Conservation (phyloP, 2,329 filamentous ascomycete species). For the Ophiostoma quercus region DNA sequence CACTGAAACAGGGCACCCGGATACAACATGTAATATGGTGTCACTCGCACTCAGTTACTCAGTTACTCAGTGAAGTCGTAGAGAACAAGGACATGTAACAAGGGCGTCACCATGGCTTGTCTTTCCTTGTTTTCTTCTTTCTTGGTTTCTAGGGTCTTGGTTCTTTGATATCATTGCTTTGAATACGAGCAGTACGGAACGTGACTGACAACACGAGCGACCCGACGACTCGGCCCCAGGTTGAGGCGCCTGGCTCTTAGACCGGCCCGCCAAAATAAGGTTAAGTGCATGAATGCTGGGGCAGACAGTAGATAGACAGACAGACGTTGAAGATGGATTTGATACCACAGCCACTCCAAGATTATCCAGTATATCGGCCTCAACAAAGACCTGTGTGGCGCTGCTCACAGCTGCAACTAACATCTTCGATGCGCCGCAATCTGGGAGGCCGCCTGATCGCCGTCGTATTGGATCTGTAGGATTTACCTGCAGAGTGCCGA, state of each 20-base stretch:
- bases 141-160: background rate
- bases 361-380: too few relatives aligned
- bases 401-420: background rate
- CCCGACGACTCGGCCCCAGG: background rate
- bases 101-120: background rate
- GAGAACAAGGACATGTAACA: background rate
- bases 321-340: background rate
- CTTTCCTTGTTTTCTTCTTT: background rate
- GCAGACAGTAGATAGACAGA: too few relatives aligned
- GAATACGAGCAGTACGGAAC: background rate
- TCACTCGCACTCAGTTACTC: background rate
- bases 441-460: background rate
- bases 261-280: slow-evolving; percentile 5
- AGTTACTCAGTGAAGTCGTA: background rate
- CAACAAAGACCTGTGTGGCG: background rate
- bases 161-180: background rate
- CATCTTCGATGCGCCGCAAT: background rate
- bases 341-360: background rate
- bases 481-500: background rate
- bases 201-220: background rate
- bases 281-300: background rate
- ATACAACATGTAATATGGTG: background rate
- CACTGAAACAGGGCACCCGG: background rate
- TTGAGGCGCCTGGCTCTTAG: background rate
- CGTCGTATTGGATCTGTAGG: background rate